These are phyloP conservation scores for Colletotrichum destructivum DNA, from an alignment of 2,329 filamentous ascomycete genomes.

Conservation along the genomic window DNA sequence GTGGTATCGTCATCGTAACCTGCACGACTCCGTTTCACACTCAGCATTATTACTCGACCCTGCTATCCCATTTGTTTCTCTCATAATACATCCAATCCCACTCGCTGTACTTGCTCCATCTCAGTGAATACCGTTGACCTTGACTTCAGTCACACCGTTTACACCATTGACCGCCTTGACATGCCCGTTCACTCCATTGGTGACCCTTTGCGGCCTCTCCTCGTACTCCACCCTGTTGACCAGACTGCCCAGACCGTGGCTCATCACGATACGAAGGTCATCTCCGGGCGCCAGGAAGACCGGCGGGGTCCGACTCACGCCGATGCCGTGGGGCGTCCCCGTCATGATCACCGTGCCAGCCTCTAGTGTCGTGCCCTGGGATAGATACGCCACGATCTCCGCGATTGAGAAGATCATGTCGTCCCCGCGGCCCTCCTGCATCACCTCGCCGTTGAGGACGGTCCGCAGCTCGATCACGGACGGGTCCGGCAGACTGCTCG, in stretches of 20 bases:
- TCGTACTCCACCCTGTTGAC: conserved; percentile 43
- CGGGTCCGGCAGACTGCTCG: conserved; percentile 27
- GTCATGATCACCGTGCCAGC: conserved; percentile 49
- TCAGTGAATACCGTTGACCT: conserved; percentile 28
- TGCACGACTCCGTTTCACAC: too few relatives aligned
- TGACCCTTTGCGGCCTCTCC: not conserved
- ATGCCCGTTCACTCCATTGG: not conserved
- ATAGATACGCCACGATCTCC: conserved; percentile 46
- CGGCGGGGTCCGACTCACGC: conserved; percentile 43
- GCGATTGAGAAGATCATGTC: conserved; percentile 51
- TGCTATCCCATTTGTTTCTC: too few relatives aligned
- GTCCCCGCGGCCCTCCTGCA: conserved; percentile 45
- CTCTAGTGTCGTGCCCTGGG: conserved; percentile 47
- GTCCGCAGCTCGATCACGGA: conserved; percentile 42
- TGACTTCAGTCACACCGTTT: conserved; percentile 18
- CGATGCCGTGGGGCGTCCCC: conserved; percentile 47
- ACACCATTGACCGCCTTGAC: conserved; percentile 24
- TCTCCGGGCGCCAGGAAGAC: conserved; percentile 43
- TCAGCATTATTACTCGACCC: not conserved
- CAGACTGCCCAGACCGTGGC: conserved; percentile 45
- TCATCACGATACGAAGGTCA: conserved; percentile 42
- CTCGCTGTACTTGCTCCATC: not conserved
- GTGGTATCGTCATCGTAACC: not conserved
- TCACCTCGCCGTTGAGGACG: conserved; percentile 45
- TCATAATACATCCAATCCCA: not conserved